These are phyloP conservation scores for Curvularia verruculosa DNA, from an alignment of 2,329 filamentous ascomycete species.

Conservation along the genomic window DNA sequence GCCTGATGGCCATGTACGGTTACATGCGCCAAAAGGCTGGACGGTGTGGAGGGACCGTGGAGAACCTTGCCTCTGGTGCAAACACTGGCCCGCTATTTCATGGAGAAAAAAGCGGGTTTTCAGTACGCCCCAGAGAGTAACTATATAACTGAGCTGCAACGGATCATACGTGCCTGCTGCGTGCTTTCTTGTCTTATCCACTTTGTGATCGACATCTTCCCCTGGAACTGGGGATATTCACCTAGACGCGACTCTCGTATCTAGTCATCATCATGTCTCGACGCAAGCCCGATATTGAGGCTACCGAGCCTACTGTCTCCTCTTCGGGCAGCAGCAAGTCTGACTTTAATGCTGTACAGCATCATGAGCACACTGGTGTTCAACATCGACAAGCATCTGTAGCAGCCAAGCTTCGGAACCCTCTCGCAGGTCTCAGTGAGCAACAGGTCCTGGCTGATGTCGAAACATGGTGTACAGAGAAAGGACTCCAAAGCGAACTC, in stretches of 20 bases:
- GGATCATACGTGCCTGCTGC: constrained; percentile 2
- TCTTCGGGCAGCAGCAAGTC: constrained; percentile 33
- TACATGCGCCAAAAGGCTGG: constrained; percentile 34
- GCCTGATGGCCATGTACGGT: constrained; percentile 23
- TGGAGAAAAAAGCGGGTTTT: constrained; percentile 16
- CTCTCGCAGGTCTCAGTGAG: constrained; percentile 60
- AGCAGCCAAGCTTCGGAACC: constrained; percentile 56
- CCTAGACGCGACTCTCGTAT: constrained; percentile 1
- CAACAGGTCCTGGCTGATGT: constrained; percentile 62
- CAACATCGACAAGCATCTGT: constrained; percentile 29
- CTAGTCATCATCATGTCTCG: constrained; percentile 26
- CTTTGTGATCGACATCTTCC: constrained; percentile 8
- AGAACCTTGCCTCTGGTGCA: constrained; percentile 15
- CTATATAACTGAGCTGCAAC: constrained; percentile 22
- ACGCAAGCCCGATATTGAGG: constrained; percentile 36
- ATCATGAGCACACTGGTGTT: constrained; percentile 28
- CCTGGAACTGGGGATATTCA: background rate
- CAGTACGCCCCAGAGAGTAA: constrained; percentile 6
- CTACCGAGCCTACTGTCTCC: constrained; percentile 31
- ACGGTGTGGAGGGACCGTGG: constrained; percentile 23
- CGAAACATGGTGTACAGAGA: constrained; percentile 59
- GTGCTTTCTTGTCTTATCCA: constrained; percentile 9
- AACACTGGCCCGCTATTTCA: constrained; percentile 11
- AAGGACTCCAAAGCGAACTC: constrained; percentile 56
- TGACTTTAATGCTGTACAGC: constrained; percentile 25